Conservation (phyloP, 305 asterid genomes). For the Solanum hybrid region DNA sequence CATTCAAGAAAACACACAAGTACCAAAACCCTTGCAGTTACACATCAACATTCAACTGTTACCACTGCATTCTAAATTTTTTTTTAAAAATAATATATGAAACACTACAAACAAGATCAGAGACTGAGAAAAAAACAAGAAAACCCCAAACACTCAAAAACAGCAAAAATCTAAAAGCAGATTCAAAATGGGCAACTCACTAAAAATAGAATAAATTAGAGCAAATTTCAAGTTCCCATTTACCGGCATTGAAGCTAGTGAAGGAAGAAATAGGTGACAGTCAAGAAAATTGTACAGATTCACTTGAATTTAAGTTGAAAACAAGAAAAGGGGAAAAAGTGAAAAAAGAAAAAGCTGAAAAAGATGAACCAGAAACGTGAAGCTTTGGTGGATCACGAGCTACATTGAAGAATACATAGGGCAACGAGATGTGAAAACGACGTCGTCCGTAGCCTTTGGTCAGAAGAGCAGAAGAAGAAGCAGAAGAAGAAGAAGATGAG, state of each 20-base stretch:
- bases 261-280: neutral
- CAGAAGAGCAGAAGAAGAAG: neutral
- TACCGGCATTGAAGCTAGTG: neutral
- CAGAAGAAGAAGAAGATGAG: neutral
- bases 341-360: neutral
- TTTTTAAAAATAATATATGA: neutral
- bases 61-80: neutral
- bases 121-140: neutral
- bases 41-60: neutral
- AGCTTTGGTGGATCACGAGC: constrained; percentile 11
- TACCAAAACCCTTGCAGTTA: neutral
- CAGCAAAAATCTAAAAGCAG: neutral
- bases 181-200: neutral
- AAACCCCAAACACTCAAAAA: neutral
- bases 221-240: constrained; percentile 5
- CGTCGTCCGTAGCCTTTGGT: neutral
- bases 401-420: constrained; percentile 8
- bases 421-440: constrained; percentile 1
- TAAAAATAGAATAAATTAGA: neutral
- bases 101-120: neutral
- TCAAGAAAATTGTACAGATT: neutral
- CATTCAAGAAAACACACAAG: neutral
- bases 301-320: neutral
- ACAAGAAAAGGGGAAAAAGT: neutral
- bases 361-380: constrained; percentile 11